Evolutionary conservation across 352 stramenopile species (phyloP).

Genomic region (Pythium insidiosum): DNA sequence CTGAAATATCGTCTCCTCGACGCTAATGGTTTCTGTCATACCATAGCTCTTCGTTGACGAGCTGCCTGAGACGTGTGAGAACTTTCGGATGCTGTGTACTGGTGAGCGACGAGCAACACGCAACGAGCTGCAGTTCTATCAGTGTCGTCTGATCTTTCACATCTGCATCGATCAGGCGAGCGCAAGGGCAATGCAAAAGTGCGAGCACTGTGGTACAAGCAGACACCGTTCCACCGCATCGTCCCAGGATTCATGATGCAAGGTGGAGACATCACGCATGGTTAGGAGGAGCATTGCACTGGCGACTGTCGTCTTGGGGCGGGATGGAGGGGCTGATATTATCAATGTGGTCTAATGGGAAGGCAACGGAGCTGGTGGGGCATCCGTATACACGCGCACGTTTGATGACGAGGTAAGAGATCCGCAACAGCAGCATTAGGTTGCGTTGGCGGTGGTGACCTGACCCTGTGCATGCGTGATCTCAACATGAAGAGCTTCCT

Average conservation of each 20-base stretch:
- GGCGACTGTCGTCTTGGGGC: not conserved
- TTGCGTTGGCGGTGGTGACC: not conserved
- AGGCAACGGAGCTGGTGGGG: conserved; percentile 90
- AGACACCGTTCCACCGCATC: conserved; percentile 95
- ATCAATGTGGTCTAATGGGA: no score
- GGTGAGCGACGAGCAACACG: conserved; percentile 13
- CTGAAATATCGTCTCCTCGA: not conserved
- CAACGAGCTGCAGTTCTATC: not conserved
- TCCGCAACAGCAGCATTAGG: no score
- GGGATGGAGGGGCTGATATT: no score
- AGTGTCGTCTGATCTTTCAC: not conserved
- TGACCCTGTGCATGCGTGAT: not conserved
- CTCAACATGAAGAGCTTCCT: conserved; percentile 65
- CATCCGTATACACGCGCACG: conserved; percentile 89
- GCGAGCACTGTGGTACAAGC: conserved; percentile 87
- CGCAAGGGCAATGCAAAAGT: conserved; percentile 39
- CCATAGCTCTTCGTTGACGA: conserved; percentile 65
- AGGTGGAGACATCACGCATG: conserved; percentile 89
- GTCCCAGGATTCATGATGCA: conserved; percentile 99
- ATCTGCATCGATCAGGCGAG: conserved; percentile 19
- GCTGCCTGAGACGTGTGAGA: conserved; percentile 46
- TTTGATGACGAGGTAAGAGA: conserved; percentile 93
- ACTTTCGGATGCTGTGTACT: conserved; percentile 71
- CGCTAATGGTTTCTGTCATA: not conserved
- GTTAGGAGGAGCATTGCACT: conserved; percentile 16